phyloP scores from a whole-genome alignment of 2,329 filamentous ascomycete genomes.

The Talaromyces piceae region DNA sequence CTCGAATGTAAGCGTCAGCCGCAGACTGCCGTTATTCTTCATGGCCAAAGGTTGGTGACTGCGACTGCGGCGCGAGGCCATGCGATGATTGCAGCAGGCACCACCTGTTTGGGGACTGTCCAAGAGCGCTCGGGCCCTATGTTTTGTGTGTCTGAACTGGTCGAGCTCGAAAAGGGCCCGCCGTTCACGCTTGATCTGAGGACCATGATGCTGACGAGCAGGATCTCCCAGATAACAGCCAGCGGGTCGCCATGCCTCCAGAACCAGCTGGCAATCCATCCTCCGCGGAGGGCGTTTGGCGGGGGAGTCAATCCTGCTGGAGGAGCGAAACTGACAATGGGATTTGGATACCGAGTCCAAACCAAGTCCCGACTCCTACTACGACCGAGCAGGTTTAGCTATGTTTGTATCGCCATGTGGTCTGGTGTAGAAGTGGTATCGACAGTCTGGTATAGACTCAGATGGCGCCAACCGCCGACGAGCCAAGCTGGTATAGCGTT shows the following conservation, averaged over 20 bases:
- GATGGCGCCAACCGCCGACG: too few species aligned
- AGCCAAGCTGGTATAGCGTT: neutral
- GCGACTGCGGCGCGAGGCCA: constrained; percentile 15
- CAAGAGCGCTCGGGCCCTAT: constrained; percentile 15
- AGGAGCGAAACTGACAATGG: neutral
- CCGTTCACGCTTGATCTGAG: neutral
- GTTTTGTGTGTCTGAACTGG: constrained; percentile 15
- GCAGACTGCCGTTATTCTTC: constrained; percentile 14
- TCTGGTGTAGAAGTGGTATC: too few species aligned
- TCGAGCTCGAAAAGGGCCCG: constrained; percentile 15
- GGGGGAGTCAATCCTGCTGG: neutral
- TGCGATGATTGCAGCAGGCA: constrained; percentile 15
- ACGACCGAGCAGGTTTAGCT: too few species aligned
- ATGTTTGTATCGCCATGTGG: too few species aligned
- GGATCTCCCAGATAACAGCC: neutral
- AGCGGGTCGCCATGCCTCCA: neutral
- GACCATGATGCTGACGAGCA: neutral
- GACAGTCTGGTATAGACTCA: too few species aligned
- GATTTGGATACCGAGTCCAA: too few species aligned
- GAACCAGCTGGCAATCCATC: neutral
- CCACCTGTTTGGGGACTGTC: constrained; percentile 20
- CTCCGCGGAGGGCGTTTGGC: neutral
- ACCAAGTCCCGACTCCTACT: too few species aligned
- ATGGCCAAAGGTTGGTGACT: constrained; percentile 20
- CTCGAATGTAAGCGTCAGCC: neutral